Evolutionary conservation across 2,329 filamentous ascomycete species (phyloP).

Genomic region (Amesomyces nigricolor): DNA sequence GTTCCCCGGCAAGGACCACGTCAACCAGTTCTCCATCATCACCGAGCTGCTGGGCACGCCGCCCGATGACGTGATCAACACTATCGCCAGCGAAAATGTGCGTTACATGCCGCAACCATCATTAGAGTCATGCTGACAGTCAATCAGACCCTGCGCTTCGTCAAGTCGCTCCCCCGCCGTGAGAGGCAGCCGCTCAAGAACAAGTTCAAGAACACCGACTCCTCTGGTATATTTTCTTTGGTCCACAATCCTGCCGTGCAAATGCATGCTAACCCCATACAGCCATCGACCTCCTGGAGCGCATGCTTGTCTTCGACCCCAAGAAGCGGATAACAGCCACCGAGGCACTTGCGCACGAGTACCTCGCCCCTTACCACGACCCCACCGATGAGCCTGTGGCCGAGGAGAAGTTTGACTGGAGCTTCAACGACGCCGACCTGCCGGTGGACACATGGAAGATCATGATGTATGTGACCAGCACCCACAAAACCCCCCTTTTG

Average conservation of each 20-base stretch:
- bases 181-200: conserved; percentile 78
- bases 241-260: background rate
- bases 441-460: conserved; percentile 99
- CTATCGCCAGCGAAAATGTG: conserved; percentile 96
- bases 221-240: conserved; percentile 54
- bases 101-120: conserved; percentile 31
- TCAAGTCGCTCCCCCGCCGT: conserved; percentile 92
- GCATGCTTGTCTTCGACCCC: conserved; percentile 98
- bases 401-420: conserved; percentile 99
- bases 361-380: conserved; percentile 94
- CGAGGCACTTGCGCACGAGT: conserved; percentile 83
- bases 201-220: conserved; percentile 95
- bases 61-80: conserved; percentile 96
- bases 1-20: conserved; percentile 98
- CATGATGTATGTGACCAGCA: conserved; percentile 81
- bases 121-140: conserved; percentile 22
- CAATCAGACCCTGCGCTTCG: conserved; percentile 80
- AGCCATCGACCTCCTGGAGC: conserved; percentile 91
- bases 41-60: conserved; percentile 94
- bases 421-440: conserved; percentile 95
- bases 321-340: conserved; percentile 86
- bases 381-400: conserved; percentile 92
- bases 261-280: conserved; percentile 16
- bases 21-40: conserved; percentile 99
- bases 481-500: too few species aligned